These are phyloP conservation scores for Murraya paniculata DNA, from an alignment of 345 rosid genomes.

Conservation along the genomic window DNA sequence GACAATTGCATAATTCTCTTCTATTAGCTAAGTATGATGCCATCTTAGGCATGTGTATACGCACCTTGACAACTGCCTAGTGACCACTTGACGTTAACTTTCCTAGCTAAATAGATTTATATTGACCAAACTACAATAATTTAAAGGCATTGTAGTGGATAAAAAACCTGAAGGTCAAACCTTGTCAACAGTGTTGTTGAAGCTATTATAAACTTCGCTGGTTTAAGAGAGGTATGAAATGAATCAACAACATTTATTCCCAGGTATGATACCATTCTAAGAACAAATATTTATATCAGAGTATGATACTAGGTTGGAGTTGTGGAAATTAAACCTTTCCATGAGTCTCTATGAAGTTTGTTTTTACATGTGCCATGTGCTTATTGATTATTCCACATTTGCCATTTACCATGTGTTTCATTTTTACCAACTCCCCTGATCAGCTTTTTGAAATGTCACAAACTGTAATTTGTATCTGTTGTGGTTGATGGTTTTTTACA, in stretches of 20 bases:
- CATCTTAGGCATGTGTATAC: not conserved
- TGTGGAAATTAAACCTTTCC: not conserved
- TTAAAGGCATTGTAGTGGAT: not conserved
- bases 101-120: not conserved
- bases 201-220: not conserved
- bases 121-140: not conserved
- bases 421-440: not conserved
- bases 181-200: not conserved
- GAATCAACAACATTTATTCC: not conserved
- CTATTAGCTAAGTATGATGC: not conserved
- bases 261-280: not conserved
- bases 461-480: not conserved
- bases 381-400: not conserved
- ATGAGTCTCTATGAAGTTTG: not conserved
- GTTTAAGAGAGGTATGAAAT: not conserved
- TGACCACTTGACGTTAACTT: not conserved
- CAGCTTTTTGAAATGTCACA: not conserved
- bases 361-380: not conserved
- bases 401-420: not conserved
- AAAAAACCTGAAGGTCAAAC: not conserved
- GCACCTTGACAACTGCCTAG: not conserved
- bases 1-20: not conserved
- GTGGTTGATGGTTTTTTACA: slow-evolving; percentile 11
- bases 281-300: not conserved
- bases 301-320: not conserved